phyloP scores from a whole-genome alignment of 2,329 filamentous ascomycete species.

The Colletotrichum ledebouriae region DNA sequence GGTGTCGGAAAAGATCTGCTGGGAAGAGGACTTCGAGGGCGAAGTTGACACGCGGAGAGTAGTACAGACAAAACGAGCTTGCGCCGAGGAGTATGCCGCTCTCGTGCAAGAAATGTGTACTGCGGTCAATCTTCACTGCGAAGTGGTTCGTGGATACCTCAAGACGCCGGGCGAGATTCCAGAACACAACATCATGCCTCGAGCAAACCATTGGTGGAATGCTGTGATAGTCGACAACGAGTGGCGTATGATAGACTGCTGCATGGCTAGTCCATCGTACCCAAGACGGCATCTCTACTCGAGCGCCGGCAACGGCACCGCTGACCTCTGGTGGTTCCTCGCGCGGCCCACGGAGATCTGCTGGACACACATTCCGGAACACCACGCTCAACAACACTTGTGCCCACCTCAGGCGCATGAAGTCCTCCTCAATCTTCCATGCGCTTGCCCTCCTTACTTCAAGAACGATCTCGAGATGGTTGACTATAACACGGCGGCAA shows the following conservation, averaged over 20 bases:
- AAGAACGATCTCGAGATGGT: constrained; percentile 82
- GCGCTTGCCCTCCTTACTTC: constrained; percentile 90
- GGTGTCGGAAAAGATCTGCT: constrained; percentile 93
- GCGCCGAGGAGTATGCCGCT: constrained; percentile 88
- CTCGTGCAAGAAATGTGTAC: constrained; percentile 94
- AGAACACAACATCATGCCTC: constrained; percentile 85
- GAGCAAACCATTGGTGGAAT: constrained; percentile 98
- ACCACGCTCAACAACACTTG: constrained; percentile 91
- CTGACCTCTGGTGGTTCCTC: constrained; percentile 96
- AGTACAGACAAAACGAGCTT: constrained; percentile 85
- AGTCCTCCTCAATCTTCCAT: constrained; percentile 86
- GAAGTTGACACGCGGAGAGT: constrained; percentile 85
- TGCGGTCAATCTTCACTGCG: constrained; percentile 88
- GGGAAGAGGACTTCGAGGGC: constrained; percentile 96
- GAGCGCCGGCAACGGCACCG: constrained; percentile 74
- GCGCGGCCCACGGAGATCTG: constrained; percentile 88
- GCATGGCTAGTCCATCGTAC: constrained; percentile 90
- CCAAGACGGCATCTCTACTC: constrained; percentile 85
- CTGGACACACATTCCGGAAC: constrained; percentile 94
- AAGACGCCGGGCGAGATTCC: constrained; percentile 88
- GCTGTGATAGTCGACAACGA: constrained; percentile 91
- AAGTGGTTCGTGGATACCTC: constrained; percentile 89
- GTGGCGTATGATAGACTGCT: constrained; percentile 97
- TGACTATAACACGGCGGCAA: constrained; percentile 90
- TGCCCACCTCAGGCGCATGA: constrained; percentile 90